Evolutionary conservation across 2,329 filamentous ascomycete genomes (phyloP), one percentile per base, ranked within the genome.

Genomic region (Ceratocystiopsis minuta): DNA sequence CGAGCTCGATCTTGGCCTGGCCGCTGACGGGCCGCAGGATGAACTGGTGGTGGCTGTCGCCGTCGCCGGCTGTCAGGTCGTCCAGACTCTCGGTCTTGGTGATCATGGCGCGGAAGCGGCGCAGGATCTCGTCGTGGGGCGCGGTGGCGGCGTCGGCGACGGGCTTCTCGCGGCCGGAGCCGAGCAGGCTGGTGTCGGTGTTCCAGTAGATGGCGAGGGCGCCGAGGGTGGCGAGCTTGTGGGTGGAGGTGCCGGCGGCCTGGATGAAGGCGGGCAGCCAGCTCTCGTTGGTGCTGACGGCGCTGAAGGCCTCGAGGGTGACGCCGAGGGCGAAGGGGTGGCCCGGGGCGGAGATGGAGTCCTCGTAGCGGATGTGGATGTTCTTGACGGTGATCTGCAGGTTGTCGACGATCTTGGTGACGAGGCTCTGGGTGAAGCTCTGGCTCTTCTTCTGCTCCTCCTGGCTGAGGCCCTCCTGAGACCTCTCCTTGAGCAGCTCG

Each of bases 391-490:
- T 90, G 52, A 98, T 84, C 60, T 99, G 90, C 35, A 99, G 68
- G 55, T 99, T 99, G 67, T 98, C 90, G 55, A 96, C 85, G 54
- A 99, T 93, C 52, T 94, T 94, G 34, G 88, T 94, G 38, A 88
- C 78, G 51, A 99, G 62, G 57, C 87, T 96, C 52, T 93, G 80
- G 4, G 87, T 95, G 55, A 99, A 98, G 60, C 85, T 95, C 65
- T 98, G 88, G 57, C 83, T 95, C 63, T 93, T 93, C 60, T 94
- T 81, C 59, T 96, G 84, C 57, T 99, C 90, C 57, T 98, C 90
- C 50, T 79, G 77, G 54, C 82, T 93, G 68, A 96, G 78, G 37
- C 88, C 87, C 57, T 94, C 88, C n/a, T 80, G 78, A 47, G 81
- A 92, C 41, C 82, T 75, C 55, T 96, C 88, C 58, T 93, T 93